A percentile compares a stretch with the other conserved stretches of the same genome.
phyloP scores from a whole-genome alignment of 169 alveolate genomes.

The Toxoplasma gondii region DNA sequence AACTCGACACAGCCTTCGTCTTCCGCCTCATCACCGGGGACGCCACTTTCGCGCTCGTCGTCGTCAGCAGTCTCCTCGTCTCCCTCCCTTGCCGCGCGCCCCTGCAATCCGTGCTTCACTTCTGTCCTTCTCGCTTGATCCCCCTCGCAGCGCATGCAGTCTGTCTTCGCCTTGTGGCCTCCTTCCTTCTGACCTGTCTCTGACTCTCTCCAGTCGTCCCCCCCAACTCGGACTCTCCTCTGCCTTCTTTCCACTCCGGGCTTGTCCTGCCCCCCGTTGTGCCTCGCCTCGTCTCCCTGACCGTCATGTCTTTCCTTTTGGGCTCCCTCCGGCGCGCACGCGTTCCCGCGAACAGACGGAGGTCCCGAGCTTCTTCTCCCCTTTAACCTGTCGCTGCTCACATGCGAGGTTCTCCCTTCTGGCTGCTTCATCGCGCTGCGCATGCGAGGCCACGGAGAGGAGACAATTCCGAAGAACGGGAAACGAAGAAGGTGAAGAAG shows the following conservation, averaged over 20 bases:
- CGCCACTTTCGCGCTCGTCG: neutral
- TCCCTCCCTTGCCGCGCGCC: neutral
- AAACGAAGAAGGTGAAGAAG: neutral
- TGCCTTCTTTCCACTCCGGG: neutral
- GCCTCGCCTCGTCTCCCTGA: neutral
- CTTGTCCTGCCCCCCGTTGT: neutral
- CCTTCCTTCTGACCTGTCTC: neutral
- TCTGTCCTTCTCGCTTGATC: neutral
- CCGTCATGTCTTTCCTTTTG: neutral
- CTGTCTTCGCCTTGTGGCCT: neutral
- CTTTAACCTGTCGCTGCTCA: no score
- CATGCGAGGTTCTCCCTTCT: no score
- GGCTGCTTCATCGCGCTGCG: neutral
- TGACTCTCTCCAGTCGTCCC: no score
- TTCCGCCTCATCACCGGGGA: neutral
- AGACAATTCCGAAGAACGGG: neutral
- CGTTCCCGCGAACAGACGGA: no score
- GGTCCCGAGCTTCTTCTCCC: no score
- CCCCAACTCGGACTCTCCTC: neutral
- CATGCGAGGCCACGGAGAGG: conserved; percentile 7
- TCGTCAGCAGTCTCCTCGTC: neutral
- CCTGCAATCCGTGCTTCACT: neutral
- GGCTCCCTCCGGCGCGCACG: neutral
- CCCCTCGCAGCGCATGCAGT: neutral
- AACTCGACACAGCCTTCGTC: neutral